Evolutionary conservation across 768 basidiomycete genomes (phyloP), one percentile per base, ranked within the genome.

Genomic region (Daedaleopsis sinensis): DNA sequence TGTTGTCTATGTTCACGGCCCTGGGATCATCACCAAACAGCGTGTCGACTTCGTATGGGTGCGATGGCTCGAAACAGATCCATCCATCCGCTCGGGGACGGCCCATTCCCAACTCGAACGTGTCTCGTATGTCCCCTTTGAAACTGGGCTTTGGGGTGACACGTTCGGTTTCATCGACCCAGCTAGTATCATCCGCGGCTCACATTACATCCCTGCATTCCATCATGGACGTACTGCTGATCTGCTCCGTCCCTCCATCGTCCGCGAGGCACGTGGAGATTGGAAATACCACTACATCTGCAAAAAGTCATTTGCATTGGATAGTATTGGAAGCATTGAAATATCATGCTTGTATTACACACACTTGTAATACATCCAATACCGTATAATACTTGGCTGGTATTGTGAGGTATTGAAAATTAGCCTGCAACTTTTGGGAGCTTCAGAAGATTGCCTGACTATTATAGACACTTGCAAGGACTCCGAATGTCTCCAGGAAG

Each of bases 111-210:
- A 42, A 42, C 68, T 82, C 1, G 78, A 75, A 19, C 66, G 72
- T 4, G 47, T 84, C n/a, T 42, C 39, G 3, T 42, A 13, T 11
- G 10, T 42, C 3, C 73, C 72, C 0, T 84, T 80, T 62, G 16
- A 16, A 5, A 21, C 59, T 19, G 27, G 19, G 10, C 21, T 11
- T 5, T 44, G 18, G 39, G 64, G 80, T 0, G 57, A 71, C 1
- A 55, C 63, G 9, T 84, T 82, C 57, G 77, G 81, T 0, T 84
- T 84, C 46, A 23, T 84, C 0, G 73, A 84, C 62, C 84, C 82
- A 0, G 57, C 62, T 0, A 62, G 67, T 0, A 72, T 84, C 7
- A 68, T 84, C 23, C 68, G 75, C 0, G 76, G 69, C 0, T 70
- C 65, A 2, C 82, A 84, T 60, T 58, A 83, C 1, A 73, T 82